Conservation (phyloP, 2,329 filamentous ascomycete species). For the Myriosclerotinia scirpicola region DNA sequence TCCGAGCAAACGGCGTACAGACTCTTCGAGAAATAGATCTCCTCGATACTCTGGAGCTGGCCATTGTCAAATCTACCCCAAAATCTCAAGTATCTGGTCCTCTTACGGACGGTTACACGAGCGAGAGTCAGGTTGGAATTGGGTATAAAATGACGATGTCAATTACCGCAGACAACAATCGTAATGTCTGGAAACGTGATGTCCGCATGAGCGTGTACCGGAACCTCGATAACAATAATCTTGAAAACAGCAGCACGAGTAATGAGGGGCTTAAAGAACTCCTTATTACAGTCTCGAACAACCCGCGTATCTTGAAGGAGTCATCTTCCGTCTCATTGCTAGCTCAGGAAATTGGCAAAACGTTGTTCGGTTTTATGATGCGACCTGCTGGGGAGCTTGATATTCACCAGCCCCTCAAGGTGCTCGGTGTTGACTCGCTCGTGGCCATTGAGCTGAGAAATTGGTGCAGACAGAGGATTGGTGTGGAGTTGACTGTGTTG, state of each 20-base stretch:
- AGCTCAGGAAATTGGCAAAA: constrained; percentile 3
- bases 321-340: background rate
- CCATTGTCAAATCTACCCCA: background rate
- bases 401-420: background rate
- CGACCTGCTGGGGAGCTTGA: background rate
- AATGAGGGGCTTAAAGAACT: constrained; percentile 3
- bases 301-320: background rate
- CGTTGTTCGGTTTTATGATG: background rate
- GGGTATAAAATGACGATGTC: background rate
- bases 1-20: background rate
- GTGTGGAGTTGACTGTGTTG: background rate
- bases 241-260: background rate
- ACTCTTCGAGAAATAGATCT: background rate
- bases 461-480: background rate
- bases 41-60: background rate
- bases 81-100: background rate
- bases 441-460: constrained; percentile 15
- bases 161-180: background rate
- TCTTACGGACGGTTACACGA: background rate
- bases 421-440: constrained; percentile 5
- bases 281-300: background rate
- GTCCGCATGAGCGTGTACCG: constrained; percentile 1
- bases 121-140: background rate
- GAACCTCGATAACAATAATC: background rate
- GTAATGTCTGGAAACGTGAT: constrained; percentile 14